These are phyloP conservation scores for Dactylonectria estremocensis DNA, from an alignment of 2,329 filamentous ascomycete species.

Conservation along the genomic window DNA sequence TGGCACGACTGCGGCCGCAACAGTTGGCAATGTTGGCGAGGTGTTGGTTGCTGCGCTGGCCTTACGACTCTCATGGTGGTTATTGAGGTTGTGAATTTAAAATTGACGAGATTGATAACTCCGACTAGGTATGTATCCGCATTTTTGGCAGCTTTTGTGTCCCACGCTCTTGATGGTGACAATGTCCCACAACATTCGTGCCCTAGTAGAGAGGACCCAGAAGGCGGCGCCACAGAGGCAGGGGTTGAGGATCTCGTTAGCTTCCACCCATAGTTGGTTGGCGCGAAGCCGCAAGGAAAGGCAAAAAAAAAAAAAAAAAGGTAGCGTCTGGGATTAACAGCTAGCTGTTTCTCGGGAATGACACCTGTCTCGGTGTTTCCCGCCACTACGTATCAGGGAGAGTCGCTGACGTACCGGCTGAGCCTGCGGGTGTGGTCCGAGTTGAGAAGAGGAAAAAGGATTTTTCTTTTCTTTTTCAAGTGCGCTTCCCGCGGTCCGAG, in stretches of 20 bases:
- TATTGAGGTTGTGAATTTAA: constrained; percentile 17
- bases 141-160: constrained; percentile 39
- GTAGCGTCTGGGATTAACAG: constrained; percentile 34
- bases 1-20: constrained; percentile 22
- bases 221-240: constrained; percentile 44
- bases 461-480: too few species aligned
- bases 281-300: constrained; percentile 2
- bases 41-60: constrained; percentile 20
- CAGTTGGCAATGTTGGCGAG: constrained; percentile 4
- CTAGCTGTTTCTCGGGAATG: constrained; percentile 46
- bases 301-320: constrained; percentile 22
- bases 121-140: constrained; percentile 31
- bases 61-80: not conserved
- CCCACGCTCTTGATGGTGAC: constrained; percentile 33
- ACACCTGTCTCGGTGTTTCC: constrained; percentile 49
- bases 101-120: constrained; percentile 46
- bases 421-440: constrained; percentile 12
- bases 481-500: constrained; percentile 28
- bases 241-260: constrained; percentile 33
- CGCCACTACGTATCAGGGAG: constrained; percentile 35
- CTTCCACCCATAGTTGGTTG: constrained; percentile 6
- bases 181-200: constrained; percentile 42
- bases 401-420: constrained; percentile 23
- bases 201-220: constrained; percentile 37
- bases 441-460: constrained; percentile 17